These are phyloP conservation scores for Penicillium sp. DNA, from an alignment of 2,329 filamentous ascomycete genomes.

Conservation along the genomic window DNA sequence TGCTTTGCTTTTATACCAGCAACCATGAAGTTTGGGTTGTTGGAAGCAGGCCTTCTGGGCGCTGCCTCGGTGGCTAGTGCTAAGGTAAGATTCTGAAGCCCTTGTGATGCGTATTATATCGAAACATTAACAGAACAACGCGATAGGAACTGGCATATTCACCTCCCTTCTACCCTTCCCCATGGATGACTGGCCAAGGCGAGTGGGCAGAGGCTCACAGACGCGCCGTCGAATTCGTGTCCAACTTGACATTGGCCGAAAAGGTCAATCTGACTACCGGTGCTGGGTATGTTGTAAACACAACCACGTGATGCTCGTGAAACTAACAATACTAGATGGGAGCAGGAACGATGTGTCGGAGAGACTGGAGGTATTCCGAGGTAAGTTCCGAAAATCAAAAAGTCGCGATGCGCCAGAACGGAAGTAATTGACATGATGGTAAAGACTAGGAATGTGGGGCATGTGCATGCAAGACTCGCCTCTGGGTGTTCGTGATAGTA, in stretches of 20 bases:
- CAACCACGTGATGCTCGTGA: neutral
- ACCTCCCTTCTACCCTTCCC: conserved; percentile 76
- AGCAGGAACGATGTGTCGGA: conserved; percentile 72
- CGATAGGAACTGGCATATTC: conserved; percentile 43
- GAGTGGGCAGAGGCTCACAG: conserved; percentile 74
- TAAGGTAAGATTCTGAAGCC: conserved; percentile 24
- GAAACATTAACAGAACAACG: conserved; percentile 3
- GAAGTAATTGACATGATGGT: conserved; percentile 2
- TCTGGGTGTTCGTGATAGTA: conserved; percentile 70
- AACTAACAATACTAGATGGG: conserved; percentile 52
- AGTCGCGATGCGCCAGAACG: neutral
- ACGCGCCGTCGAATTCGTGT: conserved; percentile 76
- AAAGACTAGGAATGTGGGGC: conserved; percentile 58
- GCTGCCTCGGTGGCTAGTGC: conserved; percentile 34
- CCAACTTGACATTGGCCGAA: conserved; percentile 76
- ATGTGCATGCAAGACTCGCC: conserved; percentile 89
- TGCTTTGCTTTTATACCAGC: conserved; percentile 1
- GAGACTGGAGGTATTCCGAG: conserved; percentile 56
- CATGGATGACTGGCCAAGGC: conserved; percentile 76
- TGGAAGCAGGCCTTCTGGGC: conserved; percentile 33
- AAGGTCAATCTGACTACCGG: conserved; percentile 96
- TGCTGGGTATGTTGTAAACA: conserved; percentile 61
- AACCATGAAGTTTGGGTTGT: conserved; percentile 38
- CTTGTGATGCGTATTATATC: neutral
- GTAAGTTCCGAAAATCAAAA: conserved; percentile 15